Percentiles rank a stretch among this genome's conserved stretches.
Conservation (phyloP, 2,329 filamentous ascomycete genomes). For the Curvularia eragrostidis region DNA sequence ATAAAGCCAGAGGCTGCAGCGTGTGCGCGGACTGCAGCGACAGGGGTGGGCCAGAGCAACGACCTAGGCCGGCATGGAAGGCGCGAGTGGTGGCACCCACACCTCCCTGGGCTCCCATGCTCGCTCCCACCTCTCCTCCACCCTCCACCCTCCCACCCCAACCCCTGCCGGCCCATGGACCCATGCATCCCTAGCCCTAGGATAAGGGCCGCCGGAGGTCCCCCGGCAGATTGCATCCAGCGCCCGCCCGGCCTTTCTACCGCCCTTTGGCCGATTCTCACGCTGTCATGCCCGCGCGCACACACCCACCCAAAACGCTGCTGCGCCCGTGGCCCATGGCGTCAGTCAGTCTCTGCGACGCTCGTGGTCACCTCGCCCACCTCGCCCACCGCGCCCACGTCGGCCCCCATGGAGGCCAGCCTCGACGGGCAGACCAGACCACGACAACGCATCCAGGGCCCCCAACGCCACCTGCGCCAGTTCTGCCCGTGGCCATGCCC, state of each 20-base stretch:
- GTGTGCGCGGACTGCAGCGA: slow-evolving; percentile 17
- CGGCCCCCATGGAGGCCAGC: no score
- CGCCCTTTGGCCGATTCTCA: slow-evolving; percentile 13
- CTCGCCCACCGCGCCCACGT: no score
- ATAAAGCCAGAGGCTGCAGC: slow-evolving; percentile 23
- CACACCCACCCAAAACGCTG: background rate
- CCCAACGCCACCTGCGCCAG: slow-evolving; percentile 13
- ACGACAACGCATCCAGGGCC: slow-evolving; percentile 19
- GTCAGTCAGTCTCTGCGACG: slow-evolving; percentile 16
- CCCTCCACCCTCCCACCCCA: background rate
- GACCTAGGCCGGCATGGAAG: slow-evolving; percentile 31
- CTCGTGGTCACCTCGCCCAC: slow-evolving; percentile 8
- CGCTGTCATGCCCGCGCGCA: background rate
- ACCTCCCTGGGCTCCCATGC: slow-evolving; percentile 8
- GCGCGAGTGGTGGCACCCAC: slow-evolving; percentile 24
- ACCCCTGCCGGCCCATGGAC: slow-evolving; percentile 19
- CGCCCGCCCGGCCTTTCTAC: slow-evolving; percentile 23
- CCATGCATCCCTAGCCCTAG: slow-evolving; percentile 18
- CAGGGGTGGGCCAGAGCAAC: slow-evolving; percentile 23
- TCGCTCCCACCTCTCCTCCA: background rate
- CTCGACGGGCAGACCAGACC: no score
- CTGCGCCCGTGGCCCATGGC: slow-evolving; percentile 2
- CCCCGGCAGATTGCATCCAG: slow-evolving; percentile 33
- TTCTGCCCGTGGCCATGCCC: slow-evolving; percentile 13
- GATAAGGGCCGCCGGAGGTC: slow-evolving; percentile 26